Evolutionary conservation across 257 asterid species (phyloP), one percentile per base, ranked within the genome.

Genomic region (Salvia hispanica): DNA sequence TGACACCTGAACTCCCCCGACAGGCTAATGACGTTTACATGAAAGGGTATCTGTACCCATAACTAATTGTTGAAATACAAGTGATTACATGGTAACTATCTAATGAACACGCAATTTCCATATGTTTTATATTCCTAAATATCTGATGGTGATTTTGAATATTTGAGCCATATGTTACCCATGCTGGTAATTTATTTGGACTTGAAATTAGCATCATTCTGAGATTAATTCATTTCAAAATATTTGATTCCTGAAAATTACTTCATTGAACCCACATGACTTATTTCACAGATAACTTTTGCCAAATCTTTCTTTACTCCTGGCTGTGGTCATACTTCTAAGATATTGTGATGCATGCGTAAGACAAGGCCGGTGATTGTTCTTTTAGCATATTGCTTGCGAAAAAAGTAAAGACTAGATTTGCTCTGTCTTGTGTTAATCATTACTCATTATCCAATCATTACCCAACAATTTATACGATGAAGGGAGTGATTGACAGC

Each of bases 261-360:
- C 71, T 46, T 62, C 18, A 7, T 58, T 73, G 73, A 28, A 42
- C 31, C 45, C 62, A 33, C 50, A 47, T 10, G 58, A 21, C 25
- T 37, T 15, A 7, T 44, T 31, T 56, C 37, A 28, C 31, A 43
- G 50, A 31, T 54, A 28, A 45, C 43, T 33, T 34, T 56, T 12
- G 1, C 45, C 6, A 10, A 18, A 66, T 45, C 15, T 55, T 64
- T 28, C 51, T 46, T 72, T 5, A 2, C 45, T 36, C 40, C 11
- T 69, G 67, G 60, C 37, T 56, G 2, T 68, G 56, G 10, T 9
- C n/a, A 46, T 44, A 42, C 16, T n/a, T 40, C 9, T 68, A 14
- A 54, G 13, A 33, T 9, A 39, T 43, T 44, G 18, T 16, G 67
- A 21, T 61, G 52, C 25, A 7, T 9, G 9, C 8, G 4, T 63